phyloP scores from a whole-genome alignment of 176 grass and related monocot species.

The Lolium rigidum region DNA sequence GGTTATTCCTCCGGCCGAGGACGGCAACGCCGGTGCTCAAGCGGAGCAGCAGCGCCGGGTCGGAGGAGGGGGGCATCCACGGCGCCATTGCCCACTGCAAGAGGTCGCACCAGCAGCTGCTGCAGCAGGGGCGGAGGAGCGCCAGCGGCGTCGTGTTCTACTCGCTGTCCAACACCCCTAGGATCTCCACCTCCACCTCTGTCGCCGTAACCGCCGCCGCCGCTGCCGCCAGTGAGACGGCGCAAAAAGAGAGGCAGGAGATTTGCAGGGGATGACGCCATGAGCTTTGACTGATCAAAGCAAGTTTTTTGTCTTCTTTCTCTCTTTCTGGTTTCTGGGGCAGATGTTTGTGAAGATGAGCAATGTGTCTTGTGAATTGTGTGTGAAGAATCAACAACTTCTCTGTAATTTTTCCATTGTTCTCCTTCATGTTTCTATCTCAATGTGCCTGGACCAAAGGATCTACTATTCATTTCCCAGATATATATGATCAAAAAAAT shows the following conservation, averaged over 20 bases:
- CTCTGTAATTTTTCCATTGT: background rate
- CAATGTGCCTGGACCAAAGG: slow-evolving; percentile 12
- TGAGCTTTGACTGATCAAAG: background rate
- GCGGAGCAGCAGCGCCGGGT: slow-evolving; percentile 73
- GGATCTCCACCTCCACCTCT: slow-evolving; percentile 51
- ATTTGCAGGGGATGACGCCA: slow-evolving; percentile 63
- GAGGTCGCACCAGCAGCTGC: slow-evolving; percentile 58
- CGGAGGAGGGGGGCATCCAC: slow-evolving; percentile 83
- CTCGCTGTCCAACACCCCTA: slow-evolving; percentile 58
- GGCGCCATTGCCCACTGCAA: slow-evolving; percentile 98
- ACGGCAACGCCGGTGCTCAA: slow-evolving; percentile 36
- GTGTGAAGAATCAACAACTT: slow-evolving; percentile 32
- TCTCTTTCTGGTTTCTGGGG: background rate
- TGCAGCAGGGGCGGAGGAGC: slow-evolving; percentile 55
- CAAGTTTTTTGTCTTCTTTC: background rate
- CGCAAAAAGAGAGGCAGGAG: slow-evolving; percentile 56
- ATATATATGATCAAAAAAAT: background rate
- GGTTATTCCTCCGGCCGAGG: slow-evolving; percentile 42
- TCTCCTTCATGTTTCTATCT: background rate
- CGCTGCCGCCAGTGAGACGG: slow-evolving; percentile 44
- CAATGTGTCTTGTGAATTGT: slow-evolving; percentile 43
- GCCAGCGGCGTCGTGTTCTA: slow-evolving; percentile 66
- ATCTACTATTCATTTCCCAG: background rate
- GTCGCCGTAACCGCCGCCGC: slow-evolving; percentile 39
- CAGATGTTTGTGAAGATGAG: slow-evolving; percentile 40